These are phyloP conservation scores for Talaromyces trachyspermus DNA, from an alignment of 495 filamentous ascomycete genomes.

Conservation along the genomic window DNA sequence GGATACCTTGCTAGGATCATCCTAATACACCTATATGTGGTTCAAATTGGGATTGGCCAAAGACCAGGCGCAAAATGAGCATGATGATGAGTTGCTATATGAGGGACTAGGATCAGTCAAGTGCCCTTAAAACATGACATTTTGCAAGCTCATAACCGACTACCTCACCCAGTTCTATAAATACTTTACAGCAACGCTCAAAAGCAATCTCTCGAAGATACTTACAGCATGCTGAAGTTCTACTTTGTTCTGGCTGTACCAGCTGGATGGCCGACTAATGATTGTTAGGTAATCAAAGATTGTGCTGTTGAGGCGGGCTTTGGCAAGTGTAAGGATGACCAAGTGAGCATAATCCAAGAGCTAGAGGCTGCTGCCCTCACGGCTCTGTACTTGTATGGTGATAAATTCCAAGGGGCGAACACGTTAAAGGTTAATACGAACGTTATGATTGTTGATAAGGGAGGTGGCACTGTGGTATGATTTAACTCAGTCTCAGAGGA, in stretches of 20 bases:
- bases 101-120: constrained; percentile 8
- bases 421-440: constrained; percentile 9
- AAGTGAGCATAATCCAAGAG: constrained; percentile 47
- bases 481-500: too few species aligned
- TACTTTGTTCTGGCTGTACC: constrained; percentile 21
- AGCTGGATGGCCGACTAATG: constrained; percentile 17
- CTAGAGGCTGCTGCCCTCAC: constrained; percentile 43
- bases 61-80: background rate
- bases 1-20: constrained; percentile 4
- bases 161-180: constrained; percentile 37
- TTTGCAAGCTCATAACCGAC: constrained; percentile 28
- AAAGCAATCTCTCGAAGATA: constrained; percentile 7
- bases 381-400: background rate
- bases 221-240: constrained; percentile 18
- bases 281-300: constrained; percentile 11
- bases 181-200: constrained; percentile 29
- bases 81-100: constrained; percentile 12
- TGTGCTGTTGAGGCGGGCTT: constrained; percentile 44
- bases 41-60: constrained; percentile 13
- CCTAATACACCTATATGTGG: constrained; percentile 14
- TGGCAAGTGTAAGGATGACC: constrained; percentile 20
- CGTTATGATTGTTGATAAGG: constrained; percentile 22
- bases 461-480: constrained; percentile 31
- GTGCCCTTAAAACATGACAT: constrained; percentile 11
- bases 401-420: background rate